Evolutionary conservation across 2,329 filamentous ascomycete genomes (phyloP), one percentile per base, ranked within the genome.

Genomic region (Ophiostoma ips): DNA sequence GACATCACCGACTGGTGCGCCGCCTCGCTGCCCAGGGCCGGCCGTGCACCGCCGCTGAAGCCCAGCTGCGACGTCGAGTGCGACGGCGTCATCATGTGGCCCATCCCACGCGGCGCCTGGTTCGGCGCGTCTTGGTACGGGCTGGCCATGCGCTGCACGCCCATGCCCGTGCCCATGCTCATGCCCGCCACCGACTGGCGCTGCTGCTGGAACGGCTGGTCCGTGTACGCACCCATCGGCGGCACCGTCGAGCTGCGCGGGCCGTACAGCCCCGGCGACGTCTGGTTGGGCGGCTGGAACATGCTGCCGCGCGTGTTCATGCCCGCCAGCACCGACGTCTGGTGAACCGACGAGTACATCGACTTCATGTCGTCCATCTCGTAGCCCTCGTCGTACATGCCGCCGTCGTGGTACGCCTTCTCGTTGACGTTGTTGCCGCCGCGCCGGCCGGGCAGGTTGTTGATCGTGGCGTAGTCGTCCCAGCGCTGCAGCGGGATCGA

Each of bases 331-430:
- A 96, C 83, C 2, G 89, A 95, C 8, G 87, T 87, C 75, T 65
- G 89, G 71, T 75, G 90, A 53, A 89, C 86, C 1, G 88, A 94
- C 5, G 89, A 95, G 71, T 96, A 96, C 53, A 94, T 82, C 1
- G 88, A 95, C 64, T 87, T 89, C 75, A 96, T 94, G 64, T 98
- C 92, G 63, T 98, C 94, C 83, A 96, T 89, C 67, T 98, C 92
- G 61, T 88, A 94, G 55, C 73, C 77, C 21, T 56, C 55, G 53
- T 85, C 88, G 5, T 70, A 70, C 46, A 73, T 76, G 21, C 87
- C 89, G 1, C 69, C 69, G 41, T 73, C 73, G 7, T 19, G 43
- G 48, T 45, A 46, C 28, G n/a, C 19, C 49, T 69, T 70, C 49
- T 79, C 73, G 44, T 68, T 69, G 46, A 85, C 84, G 35, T 72